Conservation (phyloP, 2,329 filamentous ascomycete species). For the Raffaelea ambrosiae region DNA sequence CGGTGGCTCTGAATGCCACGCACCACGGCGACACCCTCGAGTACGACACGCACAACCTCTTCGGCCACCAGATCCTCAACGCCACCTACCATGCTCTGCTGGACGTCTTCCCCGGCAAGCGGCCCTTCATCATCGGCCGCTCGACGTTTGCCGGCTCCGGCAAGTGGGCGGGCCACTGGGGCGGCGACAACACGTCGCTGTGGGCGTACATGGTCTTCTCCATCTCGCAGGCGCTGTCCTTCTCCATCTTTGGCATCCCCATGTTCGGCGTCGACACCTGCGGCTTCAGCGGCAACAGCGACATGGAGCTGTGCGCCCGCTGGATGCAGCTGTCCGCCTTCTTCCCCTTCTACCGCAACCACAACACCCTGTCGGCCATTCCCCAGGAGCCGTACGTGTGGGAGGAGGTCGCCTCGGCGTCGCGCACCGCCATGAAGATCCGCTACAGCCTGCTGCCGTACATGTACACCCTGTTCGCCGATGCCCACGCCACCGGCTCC, state of each 20-base stretch:
- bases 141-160: constrained; percentile 74
- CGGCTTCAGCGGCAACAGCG: constrained; percentile 61
- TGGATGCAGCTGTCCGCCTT: constrained; percentile 69
- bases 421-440: constrained; percentile 58
- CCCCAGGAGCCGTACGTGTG: constrained; percentile 67
- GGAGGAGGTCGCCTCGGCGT: constrained; percentile 53
- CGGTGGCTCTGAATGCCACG: constrained; percentile 68
- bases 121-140: constrained; percentile 75
- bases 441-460: constrained; percentile 79
- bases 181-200: constrained; percentile 46
- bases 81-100: constrained; percentile 67
- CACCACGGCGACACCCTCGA: constrained; percentile 64
- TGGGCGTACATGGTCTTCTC: constrained; percentile 53
- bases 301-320: constrained; percentile 62
- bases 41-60: constrained; percentile 78
- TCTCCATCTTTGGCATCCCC: constrained; percentile 59
- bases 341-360: constrained; percentile 67
- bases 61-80: constrained; percentile 65
- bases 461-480: constrained; percentile 63
- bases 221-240: constrained; percentile 51
- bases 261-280: constrained; percentile 69
- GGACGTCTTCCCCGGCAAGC: constrained; percentile 53
- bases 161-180: constrained; percentile 57
- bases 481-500: constrained; percentile 50
- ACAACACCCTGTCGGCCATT: constrained; percentile 34